These are phyloP conservation scores for Adansonia digitata DNA, from an alignment of 345 rosid species.

Conservation along the genomic window DNA sequence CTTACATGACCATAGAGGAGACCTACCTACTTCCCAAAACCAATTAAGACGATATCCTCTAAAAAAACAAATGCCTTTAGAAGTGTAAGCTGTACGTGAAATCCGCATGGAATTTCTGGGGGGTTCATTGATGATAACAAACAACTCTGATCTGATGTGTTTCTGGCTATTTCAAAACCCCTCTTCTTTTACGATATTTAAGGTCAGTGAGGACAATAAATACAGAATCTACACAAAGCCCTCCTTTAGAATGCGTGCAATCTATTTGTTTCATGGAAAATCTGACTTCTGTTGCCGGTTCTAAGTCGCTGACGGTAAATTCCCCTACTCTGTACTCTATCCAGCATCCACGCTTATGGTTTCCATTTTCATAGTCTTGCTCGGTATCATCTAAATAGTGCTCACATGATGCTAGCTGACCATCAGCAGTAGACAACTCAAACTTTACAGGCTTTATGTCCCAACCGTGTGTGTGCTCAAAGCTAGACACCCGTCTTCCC, in stretches of 20 bases:
- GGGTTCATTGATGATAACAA: slow-evolving; percentile 9
- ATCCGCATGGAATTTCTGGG: slow-evolving; percentile 21
- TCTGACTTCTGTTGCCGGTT: slow-evolving; percentile 55
- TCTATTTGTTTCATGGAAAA: slow-evolving; percentile 94
- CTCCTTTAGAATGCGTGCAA: slow-evolving; percentile 94
- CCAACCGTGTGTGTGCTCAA: slow-evolving; percentile 82
- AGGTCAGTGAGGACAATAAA: slow-evolving; percentile 67
- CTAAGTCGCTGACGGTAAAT: slow-evolving; percentile 52
- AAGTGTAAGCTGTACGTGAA: slow-evolving; percentile 35
- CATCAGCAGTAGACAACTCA: slow-evolving; percentile 59
- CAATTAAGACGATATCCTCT: slow-evolving; percentile 33
- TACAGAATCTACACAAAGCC: slow-evolving; percentile 90
- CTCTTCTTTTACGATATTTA: slow-evolving; percentile 44
- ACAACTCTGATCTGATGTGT: slow-evolving; percentile 12
- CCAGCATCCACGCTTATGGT: slow-evolving; percentile 91
- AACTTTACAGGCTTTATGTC: slow-evolving; percentile 68
- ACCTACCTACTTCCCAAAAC: slow-evolving; percentile 31
- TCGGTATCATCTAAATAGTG: slow-evolving; percentile 47
- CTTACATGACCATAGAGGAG: slow-evolving; percentile 31
- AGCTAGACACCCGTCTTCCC: slow-evolving; percentile 61
- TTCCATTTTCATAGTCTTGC: slow-evolving; percentile 42
- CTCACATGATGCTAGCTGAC: slow-evolving; percentile 56
- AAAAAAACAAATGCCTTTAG: slow-evolving; percentile 23
- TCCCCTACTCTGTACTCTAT: slow-evolving; percentile 76
- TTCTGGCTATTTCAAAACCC: slow-evolving; percentile 35